phyloP scores from a whole-genome alignment of 129 eudicot species.

The Arctium lappa region DNA sequence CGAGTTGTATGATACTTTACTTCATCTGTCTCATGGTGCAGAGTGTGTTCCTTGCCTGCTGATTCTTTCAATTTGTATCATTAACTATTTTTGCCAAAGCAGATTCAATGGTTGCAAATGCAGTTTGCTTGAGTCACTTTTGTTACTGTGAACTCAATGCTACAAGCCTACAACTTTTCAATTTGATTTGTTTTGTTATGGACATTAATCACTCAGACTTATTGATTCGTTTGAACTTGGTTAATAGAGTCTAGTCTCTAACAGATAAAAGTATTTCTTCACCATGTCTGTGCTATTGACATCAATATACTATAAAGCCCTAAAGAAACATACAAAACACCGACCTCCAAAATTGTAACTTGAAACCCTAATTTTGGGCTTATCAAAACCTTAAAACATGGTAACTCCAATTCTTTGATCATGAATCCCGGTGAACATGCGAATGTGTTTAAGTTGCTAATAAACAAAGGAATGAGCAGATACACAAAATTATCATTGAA shows the following conservation, averaged over 20 bases:
- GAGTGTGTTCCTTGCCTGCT: not conserved
- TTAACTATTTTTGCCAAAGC: not conserved
- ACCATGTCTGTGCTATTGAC: not conserved
- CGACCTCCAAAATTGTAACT: not conserved
- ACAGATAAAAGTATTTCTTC: not conserved
- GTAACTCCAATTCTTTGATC: not conserved
- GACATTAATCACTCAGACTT: not conserved
- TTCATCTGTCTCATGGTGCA: not conserved
- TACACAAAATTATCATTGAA: not conserved
- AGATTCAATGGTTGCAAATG: not conserved
- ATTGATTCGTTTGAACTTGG: not conserved
- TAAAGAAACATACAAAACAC: constrained; percentile 1
- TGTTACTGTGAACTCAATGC: not conserved
- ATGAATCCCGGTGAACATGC: not conserved
- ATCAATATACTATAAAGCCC: not conserved
- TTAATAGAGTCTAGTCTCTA: not conserved
- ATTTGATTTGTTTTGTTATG: not conserved
- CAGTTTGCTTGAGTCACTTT: not conserved
- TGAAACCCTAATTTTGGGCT: constrained; percentile 21
- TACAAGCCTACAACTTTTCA: not conserved
- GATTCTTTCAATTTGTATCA: not conserved
- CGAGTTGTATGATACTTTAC: not conserved
- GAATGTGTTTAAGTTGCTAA: not conserved
- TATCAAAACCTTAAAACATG: not conserved
- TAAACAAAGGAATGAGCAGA: not conserved